Evolutionary conservation across 129 eudicot species (phyloP), one percentile per base, ranked within the genome.

Genomic region (Flaveria brownii): DNA sequence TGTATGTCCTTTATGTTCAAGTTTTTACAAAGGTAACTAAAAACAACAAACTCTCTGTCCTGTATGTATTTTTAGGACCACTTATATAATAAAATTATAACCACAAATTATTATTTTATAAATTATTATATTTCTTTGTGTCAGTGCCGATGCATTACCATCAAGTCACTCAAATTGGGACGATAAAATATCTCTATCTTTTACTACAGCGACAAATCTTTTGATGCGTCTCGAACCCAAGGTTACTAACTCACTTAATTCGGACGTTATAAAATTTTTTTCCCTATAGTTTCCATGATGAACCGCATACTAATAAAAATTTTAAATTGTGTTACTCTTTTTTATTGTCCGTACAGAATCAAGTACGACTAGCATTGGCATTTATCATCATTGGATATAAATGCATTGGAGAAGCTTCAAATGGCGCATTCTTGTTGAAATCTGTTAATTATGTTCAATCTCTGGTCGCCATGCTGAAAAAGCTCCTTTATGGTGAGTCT

Each of bases 1-100:
- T 91, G 93, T 83, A 68, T 86, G 86, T 83, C 91, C 72, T 91
- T 88, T 78, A 85, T 87, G 69, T 89, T 85, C 76, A 91, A 85
- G 85, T 75, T 78, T 63, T 60, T 85, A 66, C 81, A 45, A 65
- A 89, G 97, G 97, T 93, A 82, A 50, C 17, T 54, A 10, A 59
- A 56, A 66, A 75, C 49, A 75, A 69, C 26, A 30, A 17, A 7
- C 56, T 33, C 41, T 71, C 59, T 36, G 18, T 50, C 59, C 62
- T 39, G 39, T 43, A 63, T 42, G 41, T 75, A 75, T 46, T 59
- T 64, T 26, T 50, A 55, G 68, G 65, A 77, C 26, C 68, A 49
- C 72, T 42, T 68, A 20, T 41, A 46, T 62, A 43, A 64, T 62
- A 14, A 14, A 28, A 9, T 73, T 55, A 17, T 69, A 71, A 47